Percentiles rank a stretch among this genome's conserved stretches.
Evolutionary conservation across 768 basidiomycete species (phyloP).

Genomic region (Dictyophora rubrovolvata): DNA sequence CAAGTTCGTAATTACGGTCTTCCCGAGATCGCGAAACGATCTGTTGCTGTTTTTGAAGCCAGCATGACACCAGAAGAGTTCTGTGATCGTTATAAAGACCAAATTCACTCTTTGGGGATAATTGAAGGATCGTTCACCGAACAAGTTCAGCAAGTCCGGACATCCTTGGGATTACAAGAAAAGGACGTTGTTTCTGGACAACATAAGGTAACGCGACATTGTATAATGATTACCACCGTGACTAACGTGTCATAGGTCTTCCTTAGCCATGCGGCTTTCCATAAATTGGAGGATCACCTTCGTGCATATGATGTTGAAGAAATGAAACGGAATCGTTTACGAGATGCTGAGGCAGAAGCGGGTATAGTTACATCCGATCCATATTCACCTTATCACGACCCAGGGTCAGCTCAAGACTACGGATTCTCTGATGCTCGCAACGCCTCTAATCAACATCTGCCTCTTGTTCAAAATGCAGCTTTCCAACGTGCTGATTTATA

Average conservation of each 20-base stretch:
- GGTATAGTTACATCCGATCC: constrained; percentile 54
- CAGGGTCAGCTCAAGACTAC: constrained; percentile 27
- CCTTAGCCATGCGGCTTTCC: constrained; percentile 79
- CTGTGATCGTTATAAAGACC: constrained; percentile 68
- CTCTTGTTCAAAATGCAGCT: constrained; percentile 75
- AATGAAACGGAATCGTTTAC: constrained; percentile 67
- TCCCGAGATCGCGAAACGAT: constrained; percentile 63
- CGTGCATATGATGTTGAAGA: constrained; percentile 80
- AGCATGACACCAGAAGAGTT: constrained; percentile 83
- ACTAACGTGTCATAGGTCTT: constrained; percentile 51
- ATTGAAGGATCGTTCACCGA: constrained; percentile 51
- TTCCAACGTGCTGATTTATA: constrained; percentile 71
- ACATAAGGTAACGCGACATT: constrained; percentile 51
- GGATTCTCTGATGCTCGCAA: constrained; percentile 45
- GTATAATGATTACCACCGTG: background rate
- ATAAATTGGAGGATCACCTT: constrained; percentile 77
- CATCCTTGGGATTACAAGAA: constrained; percentile 48
- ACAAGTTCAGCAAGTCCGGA: constrained; percentile 48
- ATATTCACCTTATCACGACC: constrained; percentile 66
- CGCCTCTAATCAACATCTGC: constrained; percentile 62
- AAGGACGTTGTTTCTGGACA: constrained; percentile 72
- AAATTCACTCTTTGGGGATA: constrained; percentile 46
- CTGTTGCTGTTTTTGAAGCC: constrained; percentile 64
- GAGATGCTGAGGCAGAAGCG: constrained; percentile 65
- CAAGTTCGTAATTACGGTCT: constrained; percentile 80